Conservation (phyloP, 2,329 filamentous ascomycete genomes). For the Pseudophaeomoniella oleicola region DNA sequence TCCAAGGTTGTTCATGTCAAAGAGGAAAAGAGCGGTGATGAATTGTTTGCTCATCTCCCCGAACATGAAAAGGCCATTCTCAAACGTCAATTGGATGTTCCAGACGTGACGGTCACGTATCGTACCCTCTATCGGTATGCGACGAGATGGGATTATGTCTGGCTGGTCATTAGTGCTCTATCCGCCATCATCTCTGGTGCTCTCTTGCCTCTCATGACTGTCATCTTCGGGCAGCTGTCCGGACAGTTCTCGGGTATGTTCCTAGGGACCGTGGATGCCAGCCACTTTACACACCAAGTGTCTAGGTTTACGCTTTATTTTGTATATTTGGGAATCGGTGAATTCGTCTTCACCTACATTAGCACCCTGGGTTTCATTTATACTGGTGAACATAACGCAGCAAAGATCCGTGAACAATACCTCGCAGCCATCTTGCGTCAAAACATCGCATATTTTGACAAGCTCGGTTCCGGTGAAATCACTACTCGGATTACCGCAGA, state of each 20-base stretch:
- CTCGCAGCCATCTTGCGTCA: conserved; percentile 71
- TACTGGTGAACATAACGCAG: conserved; percentile 62
- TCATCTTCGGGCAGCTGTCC: conserved; percentile 63
- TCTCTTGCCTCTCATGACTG: conserved; percentile 64
- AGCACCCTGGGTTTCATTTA: conserved; percentile 84
- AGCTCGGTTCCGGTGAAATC: conserved; percentile 81
- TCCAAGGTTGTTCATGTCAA: conserved; percentile 12
- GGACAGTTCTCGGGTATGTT: conserved; percentile 56
- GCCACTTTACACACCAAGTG: conserved; percentile 47
- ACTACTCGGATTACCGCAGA: conserved; percentile 90
- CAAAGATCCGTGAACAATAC: conserved; percentile 70
- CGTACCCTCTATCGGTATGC: conserved; percentile 57
- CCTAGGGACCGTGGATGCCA: conserved; percentile 28
- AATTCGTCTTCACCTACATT: conserved; percentile 66
- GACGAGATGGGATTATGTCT: conserved; percentile 46
- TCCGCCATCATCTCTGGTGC: conserved; percentile 59
- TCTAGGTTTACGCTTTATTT: conserved; percentile 62
- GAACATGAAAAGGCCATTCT: conserved; percentile 52
- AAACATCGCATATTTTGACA: conserved; percentile 89
- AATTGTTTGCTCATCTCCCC: conserved; percentile 48
- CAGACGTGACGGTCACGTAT: conserved; percentile 49
- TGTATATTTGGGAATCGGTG: conserved; percentile 67
- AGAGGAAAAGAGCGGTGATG: conserved; percentile 27
- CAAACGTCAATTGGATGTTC: conserved; percentile 52
- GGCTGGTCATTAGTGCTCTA: conserved; percentile 47